Base-by-base conservation (phyloP, 345 rosid species). In the Syzygium aqueum region DNA sequence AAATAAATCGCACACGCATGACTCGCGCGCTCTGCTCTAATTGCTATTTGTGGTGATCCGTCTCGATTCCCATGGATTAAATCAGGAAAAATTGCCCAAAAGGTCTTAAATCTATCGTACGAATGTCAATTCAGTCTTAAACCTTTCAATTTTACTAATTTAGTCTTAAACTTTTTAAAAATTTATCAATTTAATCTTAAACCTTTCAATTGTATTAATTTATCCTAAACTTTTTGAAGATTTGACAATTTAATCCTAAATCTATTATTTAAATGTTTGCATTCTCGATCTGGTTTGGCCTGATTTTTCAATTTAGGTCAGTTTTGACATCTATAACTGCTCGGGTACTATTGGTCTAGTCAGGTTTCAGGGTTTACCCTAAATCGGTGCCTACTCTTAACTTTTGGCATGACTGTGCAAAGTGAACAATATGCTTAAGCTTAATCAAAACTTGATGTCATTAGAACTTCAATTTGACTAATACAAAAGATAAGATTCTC, bases 281-380 rank as follows among this genome's bases (percentile, higher is more conserved):
- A n/a, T 61, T 61, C 8, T 61, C 73, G 0, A 13, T n/a, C 19
- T 13, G 16, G 9, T 61, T 27, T n/a, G 28, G 9, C 13, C 30
- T 25, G 27, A 59, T n/a, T n/a, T 61, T n/a, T n/a, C 8, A 13
- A 27, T 61, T 1, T n/a, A 61, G 17, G 8, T 16, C 2, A 5
- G 9, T 61, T 61, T 61, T 6, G 46, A 43, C 46, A 43, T 7
- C 6, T 15, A 27, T 2, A n/a, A 61, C 7, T 3, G 8, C 1
- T 8, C 11, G 28, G 3, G 28, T 61, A 2, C 15, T 19, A 2
- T 61, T 61, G 33, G 0, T 61, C 15, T 7, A 3, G 15, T n/a
- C 0, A 5, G 1, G n/a, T n/a, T 25, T 6, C 0, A 61, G 17
- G 15, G 9, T n/a, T 14, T 61, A n/a, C 14, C 17, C 13, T 2